Conservation (phyloP, 202 grass and related monocot genomes). For the Musa balbisiana region DNA sequence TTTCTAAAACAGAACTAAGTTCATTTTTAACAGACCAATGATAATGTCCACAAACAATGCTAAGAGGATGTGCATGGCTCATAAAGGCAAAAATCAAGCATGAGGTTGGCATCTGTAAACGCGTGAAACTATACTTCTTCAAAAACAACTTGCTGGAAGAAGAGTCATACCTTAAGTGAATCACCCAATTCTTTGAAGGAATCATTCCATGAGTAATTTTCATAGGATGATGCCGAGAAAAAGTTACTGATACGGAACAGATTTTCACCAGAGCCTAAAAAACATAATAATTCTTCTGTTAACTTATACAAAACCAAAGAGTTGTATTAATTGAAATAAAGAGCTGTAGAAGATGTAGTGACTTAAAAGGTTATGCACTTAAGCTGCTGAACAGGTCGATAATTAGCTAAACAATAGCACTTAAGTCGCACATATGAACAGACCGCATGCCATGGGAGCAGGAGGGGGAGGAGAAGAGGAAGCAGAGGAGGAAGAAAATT, state of each 20-base stretch:
- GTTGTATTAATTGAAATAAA: neutral
- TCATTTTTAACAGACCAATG: too few relatives aligned
- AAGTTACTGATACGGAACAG: conserved; percentile 31
- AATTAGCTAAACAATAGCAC: too few relatives aligned
- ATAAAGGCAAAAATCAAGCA: neutral
- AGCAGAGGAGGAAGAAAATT: too few relatives aligned
- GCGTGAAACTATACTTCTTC: neutral
- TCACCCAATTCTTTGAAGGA: conserved; percentile 45
- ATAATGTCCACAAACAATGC: too few relatives aligned
- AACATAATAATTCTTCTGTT: conserved; percentile 2
- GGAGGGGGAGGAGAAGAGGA: too few relatives aligned
- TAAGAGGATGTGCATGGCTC: neutral
- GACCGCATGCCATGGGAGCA: too few relatives aligned
- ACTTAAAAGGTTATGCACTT: neutral
- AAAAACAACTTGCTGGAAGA: neutral
- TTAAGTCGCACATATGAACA: too few relatives aligned
- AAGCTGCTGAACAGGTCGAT: neutral
- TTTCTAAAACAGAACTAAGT: neutral
- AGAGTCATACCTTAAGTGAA: conserved; percentile 47
- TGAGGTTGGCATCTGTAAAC: neutral
- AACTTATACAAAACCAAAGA: neutral
- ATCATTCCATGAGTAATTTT: conserved; percentile 34
- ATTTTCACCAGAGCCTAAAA: conserved; percentile 25
- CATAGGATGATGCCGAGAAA: conserved; percentile 26
- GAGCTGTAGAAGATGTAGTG: neutral